Percentiles rank a stretch among this genome's conserved stretches.
phyloP scores from a whole-genome alignment of 257 asterid genomes.

The Lycium barbarum region DNA sequence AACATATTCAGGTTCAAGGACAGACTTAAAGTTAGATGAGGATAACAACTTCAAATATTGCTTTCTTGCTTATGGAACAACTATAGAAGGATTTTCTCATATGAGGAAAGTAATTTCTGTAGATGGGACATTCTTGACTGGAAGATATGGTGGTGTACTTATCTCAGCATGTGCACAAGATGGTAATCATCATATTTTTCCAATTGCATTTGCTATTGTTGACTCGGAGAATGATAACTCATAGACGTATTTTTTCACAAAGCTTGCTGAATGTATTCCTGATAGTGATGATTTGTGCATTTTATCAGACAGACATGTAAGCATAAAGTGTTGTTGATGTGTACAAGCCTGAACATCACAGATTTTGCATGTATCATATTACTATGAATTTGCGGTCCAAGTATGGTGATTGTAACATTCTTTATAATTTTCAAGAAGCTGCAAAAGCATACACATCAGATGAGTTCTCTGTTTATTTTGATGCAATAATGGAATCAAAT shows the following conservation, averaged over 20 bases:
- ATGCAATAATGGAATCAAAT: too few species aligned
- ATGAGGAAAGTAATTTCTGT: neutral
- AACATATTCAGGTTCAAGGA: neutral
- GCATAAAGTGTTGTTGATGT: neutral
- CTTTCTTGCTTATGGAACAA: neutral
- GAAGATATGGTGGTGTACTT: neutral
- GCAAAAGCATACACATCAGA: neutral
- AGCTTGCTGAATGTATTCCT: neutral
- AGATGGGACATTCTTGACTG: neutral
- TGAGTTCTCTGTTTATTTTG: too few species aligned
- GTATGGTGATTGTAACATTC: neutral
- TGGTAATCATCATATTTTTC: neutral
- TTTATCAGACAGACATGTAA: neutral
- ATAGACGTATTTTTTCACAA: neutral
- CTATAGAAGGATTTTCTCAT: neutral
- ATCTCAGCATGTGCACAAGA: neutral
- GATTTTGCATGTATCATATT: neutral
- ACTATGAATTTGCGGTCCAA: neutral
- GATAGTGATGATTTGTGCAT: neutral
- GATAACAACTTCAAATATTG: neutral
- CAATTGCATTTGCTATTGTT: neutral
- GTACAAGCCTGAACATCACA: neutral
- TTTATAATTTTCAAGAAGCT: too few species aligned
- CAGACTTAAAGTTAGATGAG: neutral
- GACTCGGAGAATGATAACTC: neutral